Evolutionary conservation across 306 rosid species (phyloP), one percentile per base, ranked within the genome.

Genomic region (Begonia masoniana): DNA sequence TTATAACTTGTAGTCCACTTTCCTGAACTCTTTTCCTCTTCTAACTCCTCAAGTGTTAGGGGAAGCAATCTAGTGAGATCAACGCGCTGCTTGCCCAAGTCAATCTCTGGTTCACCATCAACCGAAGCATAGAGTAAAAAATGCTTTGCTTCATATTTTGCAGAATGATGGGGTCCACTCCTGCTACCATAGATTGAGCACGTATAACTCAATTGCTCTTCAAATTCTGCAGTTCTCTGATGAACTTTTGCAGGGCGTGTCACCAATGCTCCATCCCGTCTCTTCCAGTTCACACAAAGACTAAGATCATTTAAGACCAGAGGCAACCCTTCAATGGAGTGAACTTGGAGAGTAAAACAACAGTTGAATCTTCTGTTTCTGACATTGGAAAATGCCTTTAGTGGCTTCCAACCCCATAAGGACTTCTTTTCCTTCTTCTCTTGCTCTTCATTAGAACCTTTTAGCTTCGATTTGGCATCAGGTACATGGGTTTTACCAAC

Each of bases 41-140:
- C 87, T 51, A 91, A 83, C 56, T 91, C 94, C 76, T 85, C 96
- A 65, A 91, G 65, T 6, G 96, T 77, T 63, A 85, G 70, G 41
- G 97, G 97, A 68, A 91, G 96, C 65, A 91, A 58, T 74, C 87
- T 75, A 3, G 94, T 83, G 68, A 91, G 83, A 62, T 91, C 96
- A 45, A 85, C 52, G 59, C 85, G 77, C 60, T 91, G 96, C 77
- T 85, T 85, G 59, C 97, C 97, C 73, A 85, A 69, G 80, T 91
- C 94, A 21, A 74, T 62, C 56, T 77, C 85, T 0, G 87, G 72
- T 2, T 71, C 68, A 59, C 81, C 75, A 36, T 55, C 51, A 48
- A 77, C 26, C 14, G 94, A 74, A 73, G 86, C 96, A 73, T 83
- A 85, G 17, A 91, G 74, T 65, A 77, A 52, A 69, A 81, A 76